phyloP scores from a whole-genome alignment of 371 early-diverging fungal genomes.

The Mortierella sp. region DNA sequence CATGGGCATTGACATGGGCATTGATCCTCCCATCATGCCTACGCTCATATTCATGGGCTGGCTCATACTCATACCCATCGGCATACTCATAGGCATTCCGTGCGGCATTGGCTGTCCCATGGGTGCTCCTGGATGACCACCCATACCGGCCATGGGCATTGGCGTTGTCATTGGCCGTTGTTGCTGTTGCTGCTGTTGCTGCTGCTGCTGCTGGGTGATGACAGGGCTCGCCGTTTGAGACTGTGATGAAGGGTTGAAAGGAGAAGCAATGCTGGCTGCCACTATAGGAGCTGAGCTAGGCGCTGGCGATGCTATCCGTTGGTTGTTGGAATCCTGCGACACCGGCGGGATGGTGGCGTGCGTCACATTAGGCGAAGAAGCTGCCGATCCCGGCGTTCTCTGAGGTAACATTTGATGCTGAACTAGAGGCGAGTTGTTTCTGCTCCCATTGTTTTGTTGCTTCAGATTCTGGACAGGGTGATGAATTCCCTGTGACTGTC shows the following conservation, averaged over 20 bases:
- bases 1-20: constrained; percentile 41
- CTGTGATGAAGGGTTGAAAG: constrained; percentile 20
- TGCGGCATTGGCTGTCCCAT: constrained; percentile 16
- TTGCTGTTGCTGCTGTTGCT: constrained; percentile 20
- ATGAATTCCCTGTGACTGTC: constrained; percentile 12
- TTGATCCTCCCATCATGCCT: constrained; percentile 29
- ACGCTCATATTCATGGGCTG: constrained; percentile 35
- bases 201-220: constrained; percentile 20
- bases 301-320: constrained; percentile 31
- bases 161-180: constrained; percentile 16
- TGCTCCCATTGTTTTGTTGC: constrained; percentile 25
- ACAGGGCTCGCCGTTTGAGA: constrained; percentile 25
- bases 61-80: constrained; percentile 22
- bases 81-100: constrained; percentile 1
- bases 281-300: constrained; percentile 3
- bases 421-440: constrained; percentile 42
- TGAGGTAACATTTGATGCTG: constrained; percentile 39
- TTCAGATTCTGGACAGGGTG: constrained; percentile 30
- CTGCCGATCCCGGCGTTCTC: constrained; percentile 31
- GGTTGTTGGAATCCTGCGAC: constrained; percentile 11
- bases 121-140: constrained; percentile 6
- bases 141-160: constrained; percentile 1
- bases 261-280: constrained; percentile 7
- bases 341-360: constrained; percentile 15
- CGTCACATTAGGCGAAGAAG: constrained; percentile 39